Percentiles rank a stretch among this genome's conserved stretches.
phyloP scores from a whole-genome alignment of 208 protist species.

The Wallacemonas rigidus region DNA sequence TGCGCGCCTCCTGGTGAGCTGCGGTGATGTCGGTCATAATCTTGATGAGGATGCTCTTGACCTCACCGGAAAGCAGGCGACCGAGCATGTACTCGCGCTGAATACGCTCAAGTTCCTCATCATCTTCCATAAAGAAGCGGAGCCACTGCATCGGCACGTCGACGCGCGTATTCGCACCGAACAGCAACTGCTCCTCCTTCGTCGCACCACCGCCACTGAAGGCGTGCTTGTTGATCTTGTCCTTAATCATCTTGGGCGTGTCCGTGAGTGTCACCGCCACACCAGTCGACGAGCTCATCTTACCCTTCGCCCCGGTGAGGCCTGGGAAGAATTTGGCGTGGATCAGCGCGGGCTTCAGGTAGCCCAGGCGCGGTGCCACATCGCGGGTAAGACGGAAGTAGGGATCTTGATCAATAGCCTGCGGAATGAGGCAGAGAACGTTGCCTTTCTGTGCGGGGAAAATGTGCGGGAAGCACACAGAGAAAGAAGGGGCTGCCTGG shows the following conservation, averaged over 20 bases:
- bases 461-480: conserved; percentile 96
- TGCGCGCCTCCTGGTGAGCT: conserved; percentile 88
- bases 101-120: conserved; percentile 88
- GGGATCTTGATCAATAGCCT: conserved; percentile 98
- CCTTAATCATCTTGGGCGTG: conserved; percentile 93
- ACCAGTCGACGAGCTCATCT: conserved; percentile 97
- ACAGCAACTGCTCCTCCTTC: conserved; percentile 95
- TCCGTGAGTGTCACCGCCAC: conserved; percentile 98
- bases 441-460: conserved; percentile 90
- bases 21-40: conserved; percentile 87
- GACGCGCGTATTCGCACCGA: conserved; percentile 94
- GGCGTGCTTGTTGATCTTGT: conserved; percentile 97
- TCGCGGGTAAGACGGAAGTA: conserved; percentile 99
- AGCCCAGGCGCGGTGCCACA: conserved; percentile 95
- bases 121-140: conserved; percentile 98
- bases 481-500: conserved; percentile 98
- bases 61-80: conserved; percentile 95
- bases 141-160: conserved; percentile 98
- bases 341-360: conserved; percentile 97
- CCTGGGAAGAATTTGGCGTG: conserved; percentile 99
- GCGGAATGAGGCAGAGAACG: conserved; percentile 98
- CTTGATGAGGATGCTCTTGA: conserved; percentile 96
- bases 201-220: conserved; percentile 98
- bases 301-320: conserved; percentile 96
- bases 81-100: conserved; percentile 94